phyloP scores from a whole-genome alignment of 257 asterid species.

The Primulina tabacum region DNA sequence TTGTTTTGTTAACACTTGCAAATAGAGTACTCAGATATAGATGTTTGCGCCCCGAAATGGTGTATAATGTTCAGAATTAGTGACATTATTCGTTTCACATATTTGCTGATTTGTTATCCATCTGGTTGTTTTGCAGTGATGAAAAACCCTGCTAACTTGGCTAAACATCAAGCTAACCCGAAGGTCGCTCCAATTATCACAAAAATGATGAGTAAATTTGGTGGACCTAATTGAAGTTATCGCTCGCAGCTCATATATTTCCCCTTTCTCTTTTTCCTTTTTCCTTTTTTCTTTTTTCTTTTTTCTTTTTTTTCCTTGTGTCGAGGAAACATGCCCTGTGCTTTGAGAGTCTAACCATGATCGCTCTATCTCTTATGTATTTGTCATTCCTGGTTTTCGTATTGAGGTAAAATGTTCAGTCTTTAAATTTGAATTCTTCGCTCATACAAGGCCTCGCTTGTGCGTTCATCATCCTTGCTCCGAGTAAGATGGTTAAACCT shows the following conservation, averaged over 20 bases:
- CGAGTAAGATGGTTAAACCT: too few relatives aligned
- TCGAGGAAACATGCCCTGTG: background rate
- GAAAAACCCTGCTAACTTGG: slow-evolving; percentile 92
- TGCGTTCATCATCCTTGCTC: too few relatives aligned
- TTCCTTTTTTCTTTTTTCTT: too few relatives aligned
- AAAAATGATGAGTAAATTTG: slow-evolving; percentile 83
- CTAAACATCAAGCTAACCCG: slow-evolving; percentile 86
- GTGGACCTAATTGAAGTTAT: slow-evolving; percentile 38
- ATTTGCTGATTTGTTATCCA: slow-evolving; percentile 15
- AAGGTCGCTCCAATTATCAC: slow-evolving; percentile 86
- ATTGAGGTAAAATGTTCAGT: background rate
- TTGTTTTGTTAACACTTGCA: too few relatives aligned
- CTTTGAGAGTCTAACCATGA: background rate
- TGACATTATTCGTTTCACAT: background rate
- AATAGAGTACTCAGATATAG: too few relatives aligned
- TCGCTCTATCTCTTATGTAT: background rate
- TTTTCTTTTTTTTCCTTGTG: too few relatives aligned
- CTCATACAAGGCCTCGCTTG: too few relatives aligned
- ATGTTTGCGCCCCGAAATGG: too few relatives aligned
- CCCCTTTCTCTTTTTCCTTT: too few relatives aligned
- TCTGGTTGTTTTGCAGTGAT: slow-evolving; percentile 53
- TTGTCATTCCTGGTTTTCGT: background rate
- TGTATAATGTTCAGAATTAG: too few relatives aligned
- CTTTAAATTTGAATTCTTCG: too few relatives aligned
- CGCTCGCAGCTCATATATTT: background rate